Conservation (phyloP, 768 basidiomycete species). For the Baorangia bicolor region DNA sequence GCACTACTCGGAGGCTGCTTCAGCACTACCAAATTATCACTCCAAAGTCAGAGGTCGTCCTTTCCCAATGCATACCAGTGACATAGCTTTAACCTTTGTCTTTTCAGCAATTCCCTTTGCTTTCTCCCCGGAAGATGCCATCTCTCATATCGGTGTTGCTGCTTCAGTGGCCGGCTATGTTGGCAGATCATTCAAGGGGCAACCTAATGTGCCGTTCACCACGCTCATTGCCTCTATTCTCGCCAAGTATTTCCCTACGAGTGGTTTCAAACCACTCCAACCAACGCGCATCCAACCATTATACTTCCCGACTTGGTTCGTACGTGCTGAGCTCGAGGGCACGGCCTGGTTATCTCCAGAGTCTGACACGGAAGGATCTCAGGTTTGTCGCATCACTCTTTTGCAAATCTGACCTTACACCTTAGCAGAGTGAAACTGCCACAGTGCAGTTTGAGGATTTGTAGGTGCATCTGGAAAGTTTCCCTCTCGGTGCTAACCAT, state of each 20-base stretch:
- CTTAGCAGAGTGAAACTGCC: conserved; percentile 31
- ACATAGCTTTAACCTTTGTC: conserved; percentile 6
- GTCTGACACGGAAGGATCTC: conserved; percentile 22
- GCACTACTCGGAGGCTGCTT: conserved; percentile 19
- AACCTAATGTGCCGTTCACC: conserved; percentile 20
- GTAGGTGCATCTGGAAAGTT: conserved; percentile 38
- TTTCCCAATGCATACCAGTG: neutral
- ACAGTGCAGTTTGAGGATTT: conserved; percentile 41
- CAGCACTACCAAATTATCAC: conserved; percentile 24
- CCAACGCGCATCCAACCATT: conserved; percentile 50
- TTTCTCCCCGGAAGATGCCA: conserved; percentile 46
- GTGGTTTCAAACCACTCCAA: conserved; percentile 39
- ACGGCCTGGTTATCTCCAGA: conserved; percentile 28
- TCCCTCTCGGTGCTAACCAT: conserved; percentile 12
- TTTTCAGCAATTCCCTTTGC: conserved; percentile 51
- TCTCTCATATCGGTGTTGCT: conserved; percentile 36
- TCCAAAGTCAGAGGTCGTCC: conserved; percentile 41
- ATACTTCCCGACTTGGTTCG: conserved; percentile 64
- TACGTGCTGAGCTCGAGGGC: conserved; percentile 52
- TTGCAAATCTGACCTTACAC: conserved; percentile 5
- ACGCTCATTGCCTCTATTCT: conserved; percentile 30
- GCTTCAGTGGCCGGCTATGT: conserved; percentile 33
- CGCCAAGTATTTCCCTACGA: conserved; percentile 38
- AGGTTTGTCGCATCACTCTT: conserved; percentile 18
- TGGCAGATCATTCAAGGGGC: conserved; percentile 13